Evolutionary conservation across 257 asterid genomes (phyloP), one percentile per base, ranked within the genome.

Genomic region (Catharanthus roseus): DNA sequence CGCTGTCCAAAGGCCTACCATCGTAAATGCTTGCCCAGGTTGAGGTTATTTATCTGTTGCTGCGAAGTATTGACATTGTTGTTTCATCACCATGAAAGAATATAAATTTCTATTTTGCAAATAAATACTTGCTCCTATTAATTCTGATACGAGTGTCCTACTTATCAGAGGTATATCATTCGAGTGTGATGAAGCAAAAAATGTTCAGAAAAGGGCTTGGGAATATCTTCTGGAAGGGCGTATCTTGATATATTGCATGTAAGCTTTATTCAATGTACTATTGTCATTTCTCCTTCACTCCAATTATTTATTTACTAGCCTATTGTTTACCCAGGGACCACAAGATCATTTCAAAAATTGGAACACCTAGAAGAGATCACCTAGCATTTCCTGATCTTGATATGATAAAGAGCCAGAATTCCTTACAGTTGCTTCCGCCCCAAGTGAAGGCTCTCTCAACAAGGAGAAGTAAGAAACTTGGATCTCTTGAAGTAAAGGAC

Each of bases 1-100:
- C 89, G 91, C 64, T 89, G 96, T 76, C 96, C 93, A 33, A 89
- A 65, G 83, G 89, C 89, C 68, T 89, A 86, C 75, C 96, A 87
- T 41, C 80, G 88, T 72, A 87, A 86, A 87, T 89, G 96, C 81
- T 82, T 89, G 79, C 96, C 93, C 71, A 85, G 91, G 93, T 89
- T 76, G 13, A 44, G 19, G 19, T 76, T 72, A 71, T 65, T 70
- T 50, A 69, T 64, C 71, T 67, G 42, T 47, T 63, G 61, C 34
- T n/a, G 11, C 56, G 47, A 23, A 68, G 71, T n/a, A 44, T 55
- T 47, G 67, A 64, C 49, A 80, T 69, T 31, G 75, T 66, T 36
- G 65, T 21, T 24, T 41, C 38, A 29, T 57, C 42, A 15, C 49
- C 64, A 58, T 39, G 29, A 36, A 53, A 61, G 68, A 58, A 31